Conservation (phyloP, 805 yeast genomes). For the Sugiyamaella boreocaroliniensis region DNA sequence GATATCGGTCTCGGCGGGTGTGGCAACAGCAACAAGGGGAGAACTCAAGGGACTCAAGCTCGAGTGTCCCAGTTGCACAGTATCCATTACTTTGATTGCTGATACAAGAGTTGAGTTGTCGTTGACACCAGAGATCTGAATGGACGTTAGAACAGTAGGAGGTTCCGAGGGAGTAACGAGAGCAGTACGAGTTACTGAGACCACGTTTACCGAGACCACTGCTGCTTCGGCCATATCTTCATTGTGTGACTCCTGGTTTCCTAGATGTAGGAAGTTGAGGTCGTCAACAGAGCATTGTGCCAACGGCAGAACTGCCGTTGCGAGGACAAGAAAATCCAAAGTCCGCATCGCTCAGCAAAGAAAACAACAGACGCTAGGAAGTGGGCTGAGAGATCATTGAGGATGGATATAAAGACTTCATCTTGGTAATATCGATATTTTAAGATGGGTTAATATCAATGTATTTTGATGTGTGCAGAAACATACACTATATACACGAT, state of each 20-base stretch:
- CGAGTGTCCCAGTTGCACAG: no score
- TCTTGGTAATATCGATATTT: not conserved
- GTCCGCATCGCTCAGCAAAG: not conserved
- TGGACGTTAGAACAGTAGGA: not conserved
- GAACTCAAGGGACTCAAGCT: no score
- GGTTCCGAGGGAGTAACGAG: not conserved
- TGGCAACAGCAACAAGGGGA: no score
- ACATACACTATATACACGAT: no score
- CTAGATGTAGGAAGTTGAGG: slow-evolving; percentile 1
- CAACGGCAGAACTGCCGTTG: no score
- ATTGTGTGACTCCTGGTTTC: not conserved
- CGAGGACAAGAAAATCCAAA: not conserved
- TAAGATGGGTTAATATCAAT: not conserved
- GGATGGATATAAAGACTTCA: not conserved
- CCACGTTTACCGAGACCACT: not conserved
- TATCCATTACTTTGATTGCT: no score
- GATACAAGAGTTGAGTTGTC: not conserved
- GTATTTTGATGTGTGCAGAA: not conserved
- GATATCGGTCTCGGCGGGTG: no score
- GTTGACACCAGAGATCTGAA: not conserved
- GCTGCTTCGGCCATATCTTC: not conserved
- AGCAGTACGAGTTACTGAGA: not conserved
- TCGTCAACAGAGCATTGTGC: slow-evolving; percentile 3
- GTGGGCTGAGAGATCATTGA: not conserved
- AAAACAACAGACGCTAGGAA: not conserved